phyloP scores from a whole-genome alignment of 2,329 filamentous ascomycete genomes.

The Diaporthe vexans region DNA sequence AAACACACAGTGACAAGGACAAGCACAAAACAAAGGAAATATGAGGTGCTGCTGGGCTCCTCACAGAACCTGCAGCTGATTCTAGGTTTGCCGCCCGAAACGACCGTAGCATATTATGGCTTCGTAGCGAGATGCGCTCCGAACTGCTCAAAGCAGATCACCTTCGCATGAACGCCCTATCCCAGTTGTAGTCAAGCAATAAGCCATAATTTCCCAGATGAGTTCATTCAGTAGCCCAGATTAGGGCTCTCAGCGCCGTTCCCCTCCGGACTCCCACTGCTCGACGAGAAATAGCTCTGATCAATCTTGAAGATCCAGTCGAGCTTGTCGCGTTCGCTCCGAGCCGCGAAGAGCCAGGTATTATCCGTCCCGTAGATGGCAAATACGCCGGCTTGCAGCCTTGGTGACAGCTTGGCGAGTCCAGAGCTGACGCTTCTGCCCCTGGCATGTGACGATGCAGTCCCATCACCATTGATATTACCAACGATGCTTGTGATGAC shows the following conservation, averaged over 20 bases:
- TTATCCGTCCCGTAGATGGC: conserved; percentile 95
- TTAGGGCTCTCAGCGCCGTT: conserved; percentile 56
- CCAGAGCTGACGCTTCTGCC: conserved; percentile 53
- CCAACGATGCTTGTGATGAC: conserved; percentile 70
- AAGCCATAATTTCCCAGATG: neutral
- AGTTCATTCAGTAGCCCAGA: conserved; percentile 7
- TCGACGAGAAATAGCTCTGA: conserved; percentile 75
- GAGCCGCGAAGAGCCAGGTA: conserved; percentile 92
- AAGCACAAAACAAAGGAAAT: conserved; percentile 36
- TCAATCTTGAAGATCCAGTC: conserved; percentile 98
- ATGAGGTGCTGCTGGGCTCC: neutral
- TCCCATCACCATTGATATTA: conserved; percentile 39
- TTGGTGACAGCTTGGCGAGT: conserved; percentile 67
- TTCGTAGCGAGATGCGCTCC: conserved; percentile 6
- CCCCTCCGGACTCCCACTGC: conserved; percentile 52
- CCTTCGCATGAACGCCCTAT: neutral
- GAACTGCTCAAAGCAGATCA: neutral
- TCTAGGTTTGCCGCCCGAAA: conserved; percentile 8
- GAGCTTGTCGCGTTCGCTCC: conserved; percentile 91
- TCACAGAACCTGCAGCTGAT: neutral
- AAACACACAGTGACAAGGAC: conserved; percentile 27
- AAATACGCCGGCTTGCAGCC: conserved; percentile 82
- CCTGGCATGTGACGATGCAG: conserved; percentile 32
- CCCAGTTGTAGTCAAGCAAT: neutral
- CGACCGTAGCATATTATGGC: conserved; percentile 25